A percentile compares a stretch with the other conserved stretches of the same genome.
Evolutionary conservation across 2,329 filamentous ascomycete species (phyloP).

Genomic region (Pseudogymnoascus sp.): DNA sequence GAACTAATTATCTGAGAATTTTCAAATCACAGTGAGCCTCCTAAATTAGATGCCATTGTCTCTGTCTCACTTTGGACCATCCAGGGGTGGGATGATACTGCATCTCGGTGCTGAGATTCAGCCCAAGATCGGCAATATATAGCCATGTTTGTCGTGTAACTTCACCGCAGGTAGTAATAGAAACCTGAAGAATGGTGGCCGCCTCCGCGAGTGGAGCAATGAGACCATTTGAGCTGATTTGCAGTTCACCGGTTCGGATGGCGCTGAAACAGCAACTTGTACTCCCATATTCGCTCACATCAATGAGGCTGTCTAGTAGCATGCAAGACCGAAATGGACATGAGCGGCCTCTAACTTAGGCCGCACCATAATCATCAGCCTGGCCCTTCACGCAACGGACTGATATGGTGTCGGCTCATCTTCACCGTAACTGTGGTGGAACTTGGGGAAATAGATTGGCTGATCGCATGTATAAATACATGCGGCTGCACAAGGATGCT

Average conservation of each 20-base stretch:
- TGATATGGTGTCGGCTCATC: not conserved
- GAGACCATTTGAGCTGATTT: not conserved
- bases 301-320: not conserved
- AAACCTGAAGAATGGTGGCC: not conserved
- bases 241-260: slow-evolving; percentile 1
- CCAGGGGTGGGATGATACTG: not conserved
- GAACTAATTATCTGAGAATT: not conserved
- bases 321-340: not conserved
- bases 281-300: not conserved
- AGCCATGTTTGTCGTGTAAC: no score
- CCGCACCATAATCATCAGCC: not conserved
- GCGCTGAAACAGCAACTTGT: not conserved
- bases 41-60: not conserved
- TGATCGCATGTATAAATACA: not conserved
- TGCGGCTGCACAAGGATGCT: not conserved
- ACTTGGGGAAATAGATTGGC: not conserved
- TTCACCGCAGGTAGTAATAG: not conserved
- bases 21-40: not conserved
- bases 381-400: not conserved
- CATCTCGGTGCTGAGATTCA: not conserved
- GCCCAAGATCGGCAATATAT: not conserved
- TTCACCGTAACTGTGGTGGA: not conserved
- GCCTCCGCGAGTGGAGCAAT: not conserved
- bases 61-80: not conserved
- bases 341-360: not conserved